Base-by-base conservation (phyloP, 306 rosid genomes). In the Sechiopsis laciniata region DNA sequence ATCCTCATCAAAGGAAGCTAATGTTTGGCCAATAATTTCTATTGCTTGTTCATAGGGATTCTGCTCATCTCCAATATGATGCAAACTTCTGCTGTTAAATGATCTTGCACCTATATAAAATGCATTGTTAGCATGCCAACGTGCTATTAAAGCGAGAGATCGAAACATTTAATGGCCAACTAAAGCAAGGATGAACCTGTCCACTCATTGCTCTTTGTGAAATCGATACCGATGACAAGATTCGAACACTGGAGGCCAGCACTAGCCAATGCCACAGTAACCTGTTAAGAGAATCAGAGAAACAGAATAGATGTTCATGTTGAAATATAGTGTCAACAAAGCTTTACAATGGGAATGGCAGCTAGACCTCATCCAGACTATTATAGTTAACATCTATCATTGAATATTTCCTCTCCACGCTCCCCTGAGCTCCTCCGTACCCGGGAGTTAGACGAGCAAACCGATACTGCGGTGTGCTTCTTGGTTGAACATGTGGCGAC, bases 201-300 rank as follows among this genome's bases (percentile, higher is more conserved):
- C 99, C 99, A 95, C 80, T 95, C 99, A 75, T 95, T 95, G 89
- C 99, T 95, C 89, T 95, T 91, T 8, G 99, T 95, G 82, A 91
- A 95, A 82, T 95, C 99, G 76, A 95, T 88, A 58, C 99, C 99
- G 19, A 95, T 97, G 74, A 95, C 87, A 46, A 95, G 92, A 85
- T 95, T 95, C 20, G 97, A 89, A 22, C 97, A 95, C 87, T 95
- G 97, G 10, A 95, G 75, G 51, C 99, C 99, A 78, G 97, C 95
- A 24, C 67, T 75, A 29, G 91, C 87, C 67, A 95, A 76, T 55
- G 97, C 97, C 4, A 86, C 96, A 10, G 96, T 89, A 55, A 95
- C 99, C 99, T 94, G 80, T 72, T 22, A 78, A 48, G 73, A 68
- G 56, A 29, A 61, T 11, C 45, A 48, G 56, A 68, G 56, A 29